Percentiles rank a stretch among this genome's conserved stretches.
These are phyloP conservation scores for Daucus carota DNA, from an alignment of 129 eudicot species.

Conservation along the genomic window DNA sequence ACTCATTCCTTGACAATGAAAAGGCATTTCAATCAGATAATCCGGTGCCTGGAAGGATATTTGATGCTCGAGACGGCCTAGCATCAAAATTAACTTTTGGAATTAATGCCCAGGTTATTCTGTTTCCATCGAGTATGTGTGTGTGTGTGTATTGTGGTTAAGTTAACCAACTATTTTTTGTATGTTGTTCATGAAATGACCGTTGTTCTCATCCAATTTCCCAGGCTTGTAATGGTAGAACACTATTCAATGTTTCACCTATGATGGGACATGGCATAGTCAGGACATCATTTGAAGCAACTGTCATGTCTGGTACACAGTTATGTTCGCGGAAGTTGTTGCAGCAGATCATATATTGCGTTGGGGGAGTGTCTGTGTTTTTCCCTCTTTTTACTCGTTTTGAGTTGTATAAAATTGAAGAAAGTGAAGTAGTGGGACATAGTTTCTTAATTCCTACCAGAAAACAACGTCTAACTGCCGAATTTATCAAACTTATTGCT, in stretches of 20 bases:
- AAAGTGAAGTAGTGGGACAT: slow-evolving; percentile 31
- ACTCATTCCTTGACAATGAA: slow-evolving; percentile 80
- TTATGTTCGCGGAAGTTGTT: slow-evolving; percentile 83
- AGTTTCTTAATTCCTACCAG: slow-evolving; percentile 40
- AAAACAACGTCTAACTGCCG: slow-evolving; percentile 76
- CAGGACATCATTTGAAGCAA: slow-evolving; percentile 69
- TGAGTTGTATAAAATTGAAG: slow-evolving; percentile 44
- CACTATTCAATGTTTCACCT: slow-evolving; percentile 76
- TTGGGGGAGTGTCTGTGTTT: slow-evolving; percentile 96
- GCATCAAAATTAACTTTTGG: slow-evolving; percentile 87
- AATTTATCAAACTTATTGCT: slow-evolving; percentile 82
- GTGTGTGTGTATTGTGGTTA: not conserved
- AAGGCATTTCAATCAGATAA: slow-evolving; percentile 47
- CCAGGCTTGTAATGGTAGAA: slow-evolving; percentile 80
- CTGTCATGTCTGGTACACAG: slow-evolving; percentile 73
- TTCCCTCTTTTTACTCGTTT: slow-evolving; percentile 83
- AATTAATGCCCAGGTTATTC: slow-evolving; percentile 87
- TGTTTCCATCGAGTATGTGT: not conserved
- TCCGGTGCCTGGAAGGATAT: slow-evolving; percentile 64
- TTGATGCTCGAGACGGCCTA: slow-evolving; percentile 86
- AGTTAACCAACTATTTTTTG: not conserved
- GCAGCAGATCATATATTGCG: slow-evolving; percentile 84
- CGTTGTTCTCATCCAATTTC: slow-evolving; percentile 5
- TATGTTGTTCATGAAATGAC: not conserved
- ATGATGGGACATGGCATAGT: slow-evolving; percentile 51